Evolutionary conservation across 306 rosid species (phyloP), one percentile per base, ranked within the genome.

Genomic region (Vicia sativa): DNA sequence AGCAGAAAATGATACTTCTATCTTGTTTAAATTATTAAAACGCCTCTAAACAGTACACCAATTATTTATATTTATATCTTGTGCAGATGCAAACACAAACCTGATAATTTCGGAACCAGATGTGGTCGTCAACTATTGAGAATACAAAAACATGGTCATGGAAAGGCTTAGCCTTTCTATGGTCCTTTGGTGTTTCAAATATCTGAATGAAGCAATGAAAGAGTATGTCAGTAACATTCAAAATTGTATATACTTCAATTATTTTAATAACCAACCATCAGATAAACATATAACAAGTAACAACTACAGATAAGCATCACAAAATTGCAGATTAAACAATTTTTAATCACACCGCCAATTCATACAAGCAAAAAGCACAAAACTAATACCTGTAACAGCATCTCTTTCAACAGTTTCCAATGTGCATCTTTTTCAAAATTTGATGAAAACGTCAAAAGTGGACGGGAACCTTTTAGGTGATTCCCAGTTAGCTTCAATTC

Each of bases 101-200:
- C 99, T 93, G 99, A 82, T 93, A 93, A 70, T 93, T 93, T 37
- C 95, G 85, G 87, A 93, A 93, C 99, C 99, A 93, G 62, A 93
- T 90, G 65, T 93, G 95, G 75, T 86, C 99, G 73, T 93, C 99
- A 69, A 85, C 90, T 25, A 93, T 85, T 55, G 99, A 93, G 86
- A 93, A 93, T 67, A 88, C 97, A 86, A 93, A 93, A 14, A 93
- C 92, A 62, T 93, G 99, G 74, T 93, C 99, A 60, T 90, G 78
- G 59, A 86, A 90, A n/a, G 99, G 99, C 78, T 90, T 93, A 35
- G 85, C 69, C 66, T 93, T 91, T 62, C 96, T 67, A 21, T 90
- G 96, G 67, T 86, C 96, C 78, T 90, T 93, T 2, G 98, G 98
- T 15, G 75, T 78, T 34, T 92, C 98, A 86, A 92, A 92, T 65